Evolutionary conservation across 129 eudicot genomes (phyloP), one percentile per base, ranked within the genome.

Genomic region (Flaveria linearis): DNA sequence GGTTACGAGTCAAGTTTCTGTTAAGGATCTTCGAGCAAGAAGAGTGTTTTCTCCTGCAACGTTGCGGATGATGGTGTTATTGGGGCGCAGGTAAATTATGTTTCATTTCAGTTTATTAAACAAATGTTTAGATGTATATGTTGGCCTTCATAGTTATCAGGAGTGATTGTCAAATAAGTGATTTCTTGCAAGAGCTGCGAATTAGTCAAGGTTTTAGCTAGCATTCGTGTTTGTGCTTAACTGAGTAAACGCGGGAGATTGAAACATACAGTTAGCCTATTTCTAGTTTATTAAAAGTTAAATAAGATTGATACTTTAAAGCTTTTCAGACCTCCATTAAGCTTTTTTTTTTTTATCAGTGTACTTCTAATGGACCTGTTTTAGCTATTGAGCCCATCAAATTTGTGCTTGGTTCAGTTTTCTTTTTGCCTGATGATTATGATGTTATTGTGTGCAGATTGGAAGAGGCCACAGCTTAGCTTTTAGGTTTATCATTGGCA

Each of bases 381-480:
- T 55, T 7, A 56, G 77, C 53, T 51, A 72, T 72, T 5, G 41
- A 36, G 58, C 23, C 8, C 58, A 52, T n/a, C 7, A 16, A 16
- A 1, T 52, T 52, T 52, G 58, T n/a, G 3, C 3, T 52, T 41
- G 68, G 67, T 18, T 36, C 41, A 36, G 0, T 5, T 36, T 36
- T 5, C 1, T 36, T 36, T 0, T 1, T 11, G 28, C 16, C 28
- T 79, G 39, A 72, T 79, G 39, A 72, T n/a, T 25, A 11, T 41
- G 8, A 23, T 23, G 45, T 66, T 55, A 2, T 46, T 36, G 10
- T 75, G 46, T 78, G 81, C 71, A 88, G 93, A 71, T 76, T 88
- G 87, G 90, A 88, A 79, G 86, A 86, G 75, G 87, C 93, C 66
- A 88, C 90, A 53, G 93, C 41, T 79, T 88, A 66, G 88, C 88